Conservation (phyloP, 768 basidiomycete species). For the Psilocybe azurescens region DNA sequence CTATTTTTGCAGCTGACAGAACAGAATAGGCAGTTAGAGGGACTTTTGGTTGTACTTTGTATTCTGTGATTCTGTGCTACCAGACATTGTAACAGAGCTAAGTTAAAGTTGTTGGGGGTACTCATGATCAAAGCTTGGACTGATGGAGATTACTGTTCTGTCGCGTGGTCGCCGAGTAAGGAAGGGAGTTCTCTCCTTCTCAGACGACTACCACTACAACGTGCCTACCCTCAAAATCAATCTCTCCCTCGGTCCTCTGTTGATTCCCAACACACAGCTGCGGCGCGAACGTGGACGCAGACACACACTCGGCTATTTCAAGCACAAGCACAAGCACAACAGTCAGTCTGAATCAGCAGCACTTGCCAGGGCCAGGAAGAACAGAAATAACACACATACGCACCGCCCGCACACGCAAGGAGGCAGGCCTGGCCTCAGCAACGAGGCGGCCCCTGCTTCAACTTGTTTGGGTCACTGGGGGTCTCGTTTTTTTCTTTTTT, state of each 20-base stretch:
- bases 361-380: too few species aligned
- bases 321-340: background rate
- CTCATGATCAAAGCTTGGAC: background rate
- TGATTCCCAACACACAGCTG: background rate
- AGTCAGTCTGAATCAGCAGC: background rate
- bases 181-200: conserved; percentile 6
- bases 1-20: background rate
- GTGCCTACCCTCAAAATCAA: conserved; percentile 1
- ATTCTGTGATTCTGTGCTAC: too few species aligned
- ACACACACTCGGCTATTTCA: conserved; percentile 1
- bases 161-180: conserved; percentile 12
- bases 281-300: conserved; percentile 1
- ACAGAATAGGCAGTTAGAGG: too few species aligned
- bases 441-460: conserved; percentile 3
- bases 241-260: background rate
- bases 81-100: too few species aligned
- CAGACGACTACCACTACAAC: conserved; percentile 9
- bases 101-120: too few species aligned
- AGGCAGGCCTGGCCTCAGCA: conserved; percentile 7
- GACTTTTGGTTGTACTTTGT: too few species aligned
- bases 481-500: background rate
- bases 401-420: background rate
- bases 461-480: background rate
- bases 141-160: conserved; percentile 1
- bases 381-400: background rate